These are phyloP conservation scores for Termitomyces sp. DNA, from an alignment of 768 basidiomycete genomes.

Conservation along the genomic window DNA sequence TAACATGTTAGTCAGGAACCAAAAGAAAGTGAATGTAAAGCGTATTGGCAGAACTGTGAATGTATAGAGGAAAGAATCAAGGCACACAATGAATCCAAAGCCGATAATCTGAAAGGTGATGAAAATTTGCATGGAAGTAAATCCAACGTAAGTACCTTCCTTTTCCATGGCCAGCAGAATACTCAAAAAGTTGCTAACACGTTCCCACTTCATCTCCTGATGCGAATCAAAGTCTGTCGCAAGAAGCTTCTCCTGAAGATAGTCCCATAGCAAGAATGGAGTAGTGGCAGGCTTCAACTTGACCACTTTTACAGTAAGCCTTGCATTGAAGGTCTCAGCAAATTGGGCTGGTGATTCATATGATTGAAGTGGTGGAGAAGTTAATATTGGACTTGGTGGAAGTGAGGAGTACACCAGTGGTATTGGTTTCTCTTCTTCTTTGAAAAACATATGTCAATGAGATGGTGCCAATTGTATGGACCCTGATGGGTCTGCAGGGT, in stretches of 20 bases:
- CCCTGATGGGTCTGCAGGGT: slow-evolving; percentile 10
- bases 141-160: slow-evolving; percentile 39
- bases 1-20: slow-evolving; percentile 46
- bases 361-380: slow-evolving; percentile 33
- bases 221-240: slow-evolving; percentile 94
- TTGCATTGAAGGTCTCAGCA: slow-evolving; percentile 18
- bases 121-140: not conserved
- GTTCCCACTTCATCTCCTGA: slow-evolving; percentile 92
- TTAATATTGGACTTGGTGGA: slow-evolving; percentile 64
- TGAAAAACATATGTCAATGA: slow-evolving; percentile 13
- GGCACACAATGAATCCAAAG: slow-evolving; percentile 89
- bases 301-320: slow-evolving; percentile 15
- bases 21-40: slow-evolving; percentile 56
- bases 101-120: slow-evolving; percentile 63
- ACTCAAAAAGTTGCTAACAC: slow-evolving; percentile 91
- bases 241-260: slow-evolving; percentile 80
- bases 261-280: slow-evolving; percentile 89
- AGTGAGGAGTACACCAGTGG: slow-evolving; percentile 65
- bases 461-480: slow-evolving; percentile 11
- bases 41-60: slow-evolving; percentile 98
- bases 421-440: slow-evolving; percentile 18
- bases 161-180: slow-evolving; percentile 94
- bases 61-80: slow-evolving; percentile 96
- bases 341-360: slow-evolving; percentile 21
- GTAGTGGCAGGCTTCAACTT: slow-evolving; percentile 14